Base-by-base conservation (phyloP, 495 filamentous ascomycete species). In the Glarea lozoyensis region DNA sequence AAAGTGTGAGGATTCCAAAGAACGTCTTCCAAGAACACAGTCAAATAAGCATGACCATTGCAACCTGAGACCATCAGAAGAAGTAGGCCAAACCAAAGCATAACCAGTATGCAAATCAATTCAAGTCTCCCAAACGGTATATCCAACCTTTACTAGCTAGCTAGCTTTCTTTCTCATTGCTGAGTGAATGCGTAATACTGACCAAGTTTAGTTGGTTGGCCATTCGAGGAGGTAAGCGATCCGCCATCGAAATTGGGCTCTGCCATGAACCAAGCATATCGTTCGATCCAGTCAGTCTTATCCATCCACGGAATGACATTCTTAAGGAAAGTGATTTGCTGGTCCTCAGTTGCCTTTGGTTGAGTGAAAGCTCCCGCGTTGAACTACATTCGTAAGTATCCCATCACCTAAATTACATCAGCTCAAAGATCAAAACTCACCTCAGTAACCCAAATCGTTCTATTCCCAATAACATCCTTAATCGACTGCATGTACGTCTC, bases 221-320 rank as follows among this genome's bases (percentile, higher is more conserved):
- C 32, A 10, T 9, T 15, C 32, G 6, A 10, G 32, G 10, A 11
- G 15, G 17, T 15, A 9, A 35, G 32, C 6, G 9, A 6, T 11
- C 32, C 32, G 17, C 9, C 15, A 6, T 35, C 6, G 9, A 35
- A 35, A 9, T 10, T 6, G 6, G 32, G 32, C 10, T 9, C 32
- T 5, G 68, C 77, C 73, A 80, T 79, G 67, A 88, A 94, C 70
- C 86, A 92, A 3, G 82, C 64, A 65, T 90, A 93, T 17, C 79
- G 69, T 56, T 79, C 67, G 37, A 92, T 76, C 35, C 59, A 75
- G 30, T 63, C n/a, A 49, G 81, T 65, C 41, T 46, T 56, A 53
- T 94, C 86, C 42, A 94, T 55, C 65, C 72, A 79, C n/a, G 75
- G 61, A 18, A 84, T 51, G 27, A 81, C 72, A 9, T 70, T 52